These are phyloP conservation scores for Niveomyces coronatus DNA, from an alignment of 2,329 filamentous ascomycete genomes.

Conservation along the genomic window DNA sequence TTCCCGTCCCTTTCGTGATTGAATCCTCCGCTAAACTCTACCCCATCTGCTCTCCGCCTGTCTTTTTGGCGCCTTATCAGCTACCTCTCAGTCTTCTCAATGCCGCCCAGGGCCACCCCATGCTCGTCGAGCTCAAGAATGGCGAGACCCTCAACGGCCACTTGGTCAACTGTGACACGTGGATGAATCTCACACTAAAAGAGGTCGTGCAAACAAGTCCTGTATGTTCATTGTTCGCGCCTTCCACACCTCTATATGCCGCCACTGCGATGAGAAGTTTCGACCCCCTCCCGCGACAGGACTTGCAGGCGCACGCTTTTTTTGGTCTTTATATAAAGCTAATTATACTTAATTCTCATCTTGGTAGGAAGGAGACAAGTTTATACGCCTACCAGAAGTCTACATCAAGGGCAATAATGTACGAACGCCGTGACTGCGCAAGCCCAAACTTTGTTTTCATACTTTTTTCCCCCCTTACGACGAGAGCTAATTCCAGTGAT, in stretches of 20 bases:
- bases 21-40: too few species aligned
- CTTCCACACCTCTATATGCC: background rate
- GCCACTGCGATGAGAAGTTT: too few species aligned
- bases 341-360: background rate
- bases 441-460: too few species aligned
- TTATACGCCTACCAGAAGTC: conserved; percentile 82
- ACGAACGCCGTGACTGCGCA: conserved; percentile 29
- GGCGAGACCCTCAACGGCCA: conserved; percentile 96
- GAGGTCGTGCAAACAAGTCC: conserved; percentile 95
- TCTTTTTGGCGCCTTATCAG: too few species aligned
- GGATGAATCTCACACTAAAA: conserved; percentile 98
- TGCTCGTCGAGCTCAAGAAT: conserved; percentile 95
- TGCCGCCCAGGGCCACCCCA: conserved; percentile 92
- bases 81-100: conserved; percentile 75
- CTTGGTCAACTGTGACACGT: conserved; percentile 93
- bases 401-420: conserved; percentile 98
- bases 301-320: too few species aligned
- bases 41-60: conserved; percentile 10
- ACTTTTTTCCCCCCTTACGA: too few species aligned
- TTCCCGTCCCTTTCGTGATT: too few species aligned
- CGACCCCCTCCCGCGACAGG: too few species aligned
- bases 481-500: background rate
- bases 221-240: conserved; percentile 30
- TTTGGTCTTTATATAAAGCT: too few species aligned
- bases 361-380: conserved; percentile 89